Conservation (phyloP, 1,284 basidiomycete species). For the Ustilago trichophora region DNA sequence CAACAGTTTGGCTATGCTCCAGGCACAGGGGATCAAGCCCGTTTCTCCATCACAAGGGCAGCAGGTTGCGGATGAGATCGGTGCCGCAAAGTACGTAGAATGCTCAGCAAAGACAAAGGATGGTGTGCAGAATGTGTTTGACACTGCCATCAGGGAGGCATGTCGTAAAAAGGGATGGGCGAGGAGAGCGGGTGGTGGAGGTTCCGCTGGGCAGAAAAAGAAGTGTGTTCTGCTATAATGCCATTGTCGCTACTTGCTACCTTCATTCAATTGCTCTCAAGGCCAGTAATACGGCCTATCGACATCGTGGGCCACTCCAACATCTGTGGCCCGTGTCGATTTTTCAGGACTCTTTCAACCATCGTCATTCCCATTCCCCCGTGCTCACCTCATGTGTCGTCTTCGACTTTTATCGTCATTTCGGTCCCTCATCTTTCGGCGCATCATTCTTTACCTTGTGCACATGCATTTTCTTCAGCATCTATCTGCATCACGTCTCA, state of each 20-base stretch:
- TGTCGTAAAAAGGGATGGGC: conserved; percentile 58
- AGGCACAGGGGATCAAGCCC: conserved; percentile 87
- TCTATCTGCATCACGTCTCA: conserved; percentile 2
- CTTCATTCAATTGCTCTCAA: too few species aligned
- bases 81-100: conserved; percentile 87
- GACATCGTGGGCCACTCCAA: conserved; percentile 6
- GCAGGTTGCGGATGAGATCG: conserved; percentile 85
- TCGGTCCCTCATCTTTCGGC: neutral
- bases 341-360: neutral
- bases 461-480: conserved; percentile 7
- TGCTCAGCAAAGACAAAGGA: conserved; percentile 90
- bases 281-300: too few species aligned
- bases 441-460: conserved; percentile 7
- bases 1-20: conserved; percentile 87
- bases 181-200: conserved; percentile 28
- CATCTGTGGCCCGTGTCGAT: conserved; percentile 5
- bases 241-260: too few species aligned
- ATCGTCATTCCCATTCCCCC: neutral
- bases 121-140: conserved; percentile 92
- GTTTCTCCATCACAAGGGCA: conserved; percentile 74
- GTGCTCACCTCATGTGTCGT: too few species aligned
- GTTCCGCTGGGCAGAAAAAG: conserved; percentile 70
- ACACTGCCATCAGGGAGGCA: conserved; percentile 85
- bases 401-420: too few species aligned
- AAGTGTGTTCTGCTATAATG: conserved; percentile 80